phyloP scores from a whole-genome alignment of 192 early-diverging fungal species.

The Thoreauomyces humboldtii region DNA sequence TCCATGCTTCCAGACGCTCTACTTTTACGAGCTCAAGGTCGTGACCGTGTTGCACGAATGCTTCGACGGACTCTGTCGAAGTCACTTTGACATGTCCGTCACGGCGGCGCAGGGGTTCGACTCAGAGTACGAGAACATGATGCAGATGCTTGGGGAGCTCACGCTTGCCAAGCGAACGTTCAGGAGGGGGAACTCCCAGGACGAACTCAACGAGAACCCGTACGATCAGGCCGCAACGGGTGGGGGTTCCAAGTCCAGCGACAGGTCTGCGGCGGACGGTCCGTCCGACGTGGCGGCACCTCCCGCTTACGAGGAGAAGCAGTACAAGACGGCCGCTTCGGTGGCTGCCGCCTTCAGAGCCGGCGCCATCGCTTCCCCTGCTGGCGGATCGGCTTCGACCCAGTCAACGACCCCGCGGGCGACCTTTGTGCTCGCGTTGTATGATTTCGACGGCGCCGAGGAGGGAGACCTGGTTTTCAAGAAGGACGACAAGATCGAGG shows the following conservation, averaged over 20 bases:
- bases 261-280: no score
- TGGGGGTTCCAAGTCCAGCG: no score
- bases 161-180: conserved; percentile 15
- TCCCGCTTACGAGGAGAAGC: no score
- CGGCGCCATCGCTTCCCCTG: no score
- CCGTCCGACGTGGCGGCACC: no score
- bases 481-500: conserved; percentile 81
- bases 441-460: conserved; percentile 80
- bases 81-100: conserved; percentile 18
- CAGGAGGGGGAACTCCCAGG: background rate
- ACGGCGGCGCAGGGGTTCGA: conserved; percentile 22
- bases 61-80: conserved; percentile 19
- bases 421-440: conserved; percentile 66
- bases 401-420: background rate
- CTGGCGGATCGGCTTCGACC: no score
- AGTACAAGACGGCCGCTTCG: no score
- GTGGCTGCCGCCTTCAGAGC: no score
- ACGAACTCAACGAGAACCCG: no score
- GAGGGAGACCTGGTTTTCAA: conserved; percentile 80
- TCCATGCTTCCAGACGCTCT: conserved; percentile 82
- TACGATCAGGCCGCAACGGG: no score
- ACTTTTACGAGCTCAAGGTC: conserved; percentile 77
- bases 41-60: background rate
- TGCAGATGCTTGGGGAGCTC: conserved; percentile 15
- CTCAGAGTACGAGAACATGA: conserved; percentile 9